phyloP scores from a whole-genome alignment of 2,329 filamentous ascomycete genomes.

The Lachnellula subtilissima region DNA sequence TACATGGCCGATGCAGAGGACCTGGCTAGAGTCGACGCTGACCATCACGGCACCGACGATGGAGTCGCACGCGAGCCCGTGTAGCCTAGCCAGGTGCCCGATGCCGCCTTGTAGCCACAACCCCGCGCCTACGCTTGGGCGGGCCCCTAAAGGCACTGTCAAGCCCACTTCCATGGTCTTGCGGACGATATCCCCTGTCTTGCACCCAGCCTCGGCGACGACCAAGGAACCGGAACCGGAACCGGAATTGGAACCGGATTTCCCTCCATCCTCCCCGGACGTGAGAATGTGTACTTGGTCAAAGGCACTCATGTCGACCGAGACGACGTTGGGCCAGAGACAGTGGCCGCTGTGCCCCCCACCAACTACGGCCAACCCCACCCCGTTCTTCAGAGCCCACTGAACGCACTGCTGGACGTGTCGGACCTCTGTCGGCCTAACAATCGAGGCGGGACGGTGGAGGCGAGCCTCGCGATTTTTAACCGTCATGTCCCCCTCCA shows the following conservation, averaged over 20 bases:
- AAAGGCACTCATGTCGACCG: conserved; percentile 56
- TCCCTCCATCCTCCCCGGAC: conserved; percentile 9
- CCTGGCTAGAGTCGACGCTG: conserved; percentile 41
- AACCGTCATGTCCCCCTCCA: conserved; percentile 29
- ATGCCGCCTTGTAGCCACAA: conserved; percentile 63
- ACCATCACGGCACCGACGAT: conserved; percentile 58
- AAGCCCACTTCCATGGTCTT: conserved; percentile 39
- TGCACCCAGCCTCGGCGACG: conserved; percentile 52
- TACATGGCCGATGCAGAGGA: conserved; percentile 46
- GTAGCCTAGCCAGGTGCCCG: conserved; percentile 34
- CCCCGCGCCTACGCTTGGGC: conserved; percentile 59
- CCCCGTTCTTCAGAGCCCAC: conserved; percentile 48
- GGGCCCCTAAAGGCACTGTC: conserved; percentile 54
- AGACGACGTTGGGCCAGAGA: conserved; percentile 45
- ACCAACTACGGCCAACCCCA: conserved; percentile 47
- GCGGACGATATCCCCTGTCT: conserved; percentile 47
- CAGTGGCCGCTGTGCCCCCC: conserved; percentile 59
- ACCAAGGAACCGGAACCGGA: conserved; percentile 34
- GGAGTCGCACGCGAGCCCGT: conserved; percentile 55
- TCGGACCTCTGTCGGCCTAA: conserved; percentile 41
- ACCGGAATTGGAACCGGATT: conserved; percentile 17
- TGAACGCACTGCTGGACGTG: conserved; percentile 51
- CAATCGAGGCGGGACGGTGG: conserved; percentile 39
- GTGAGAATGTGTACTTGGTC: conserved; percentile 42
- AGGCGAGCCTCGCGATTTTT: conserved; percentile 50